These are phyloP conservation scores for Alternaria novae-zelandiae DNA, from an alignment of 2,329 filamentous ascomycete species.

Conservation along the genomic window DNA sequence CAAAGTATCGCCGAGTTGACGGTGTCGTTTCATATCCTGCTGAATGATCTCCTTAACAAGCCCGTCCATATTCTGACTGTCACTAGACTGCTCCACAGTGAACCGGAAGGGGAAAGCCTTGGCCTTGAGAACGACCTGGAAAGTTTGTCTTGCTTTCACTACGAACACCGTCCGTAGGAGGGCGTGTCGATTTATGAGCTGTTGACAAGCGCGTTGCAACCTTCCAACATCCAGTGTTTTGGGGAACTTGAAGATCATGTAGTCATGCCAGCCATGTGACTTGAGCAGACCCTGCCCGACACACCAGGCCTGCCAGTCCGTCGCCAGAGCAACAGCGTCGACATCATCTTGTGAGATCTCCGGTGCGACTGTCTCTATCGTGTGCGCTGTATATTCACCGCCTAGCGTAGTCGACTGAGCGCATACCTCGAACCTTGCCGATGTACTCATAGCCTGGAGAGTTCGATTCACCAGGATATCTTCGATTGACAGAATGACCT, in stretches of 20 bases:
- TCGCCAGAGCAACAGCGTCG: conserved; percentile 1
- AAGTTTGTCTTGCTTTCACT: neutral
- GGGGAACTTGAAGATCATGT: conserved; percentile 5
- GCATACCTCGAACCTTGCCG: neutral
- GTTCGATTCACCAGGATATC: neutral
- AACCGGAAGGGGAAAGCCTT: conserved; percentile 4
- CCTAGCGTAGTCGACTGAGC: neutral
- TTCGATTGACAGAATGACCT: neutral
- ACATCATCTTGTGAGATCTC: neutral
- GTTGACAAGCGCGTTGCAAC: neutral
- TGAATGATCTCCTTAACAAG: neutral
- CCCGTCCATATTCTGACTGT: neutral
- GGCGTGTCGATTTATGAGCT: neutral
- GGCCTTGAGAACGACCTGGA: neutral
- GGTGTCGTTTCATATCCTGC: neutral
- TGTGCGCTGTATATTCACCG: neutral
- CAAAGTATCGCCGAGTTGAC: neutral
- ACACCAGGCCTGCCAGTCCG: conserved; percentile 7
- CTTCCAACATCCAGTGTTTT: neutral
- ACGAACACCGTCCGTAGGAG: conserved; percentile 1
- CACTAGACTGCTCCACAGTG: neutral
- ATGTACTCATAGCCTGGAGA: conserved; percentile 3
- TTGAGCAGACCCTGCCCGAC: conserved; percentile 2
- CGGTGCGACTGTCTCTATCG: neutral
- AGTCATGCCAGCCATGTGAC: conserved; percentile 8